Base-by-base conservation (phyloP, 2,329 filamentous ascomycete species). In the Davidsoniella neocaledoniae region DNA sequence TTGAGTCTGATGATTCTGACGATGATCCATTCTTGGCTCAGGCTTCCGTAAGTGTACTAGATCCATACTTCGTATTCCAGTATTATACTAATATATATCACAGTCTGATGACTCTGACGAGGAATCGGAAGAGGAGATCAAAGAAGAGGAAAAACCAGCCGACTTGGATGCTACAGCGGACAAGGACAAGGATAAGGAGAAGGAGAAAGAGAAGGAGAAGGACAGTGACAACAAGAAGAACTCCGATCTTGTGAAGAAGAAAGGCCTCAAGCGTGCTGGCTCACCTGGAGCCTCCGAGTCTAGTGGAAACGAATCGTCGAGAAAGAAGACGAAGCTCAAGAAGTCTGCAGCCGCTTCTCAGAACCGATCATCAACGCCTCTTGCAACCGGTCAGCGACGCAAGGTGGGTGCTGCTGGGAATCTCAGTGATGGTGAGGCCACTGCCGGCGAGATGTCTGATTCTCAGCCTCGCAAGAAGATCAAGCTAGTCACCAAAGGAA, bases 271-370 rank as follows among this genome's bases (percentile, higher is more conserved):
- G 67, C 80, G 90, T 26, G 75, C 85, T 29, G 86, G 87, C 16
- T 94, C 87, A 14, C 86, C 88, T 2, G 83, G 88, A 55, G 72
- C 84, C 29, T 95, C 87, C 2, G 90, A 96, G 61, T 86, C 86
- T 8, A 94, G 86, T 61, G 90, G 86, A 48, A 93, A 88, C 57
- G 90, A 96, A 62, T 90, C 85, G 0, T 77, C 80, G 21, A 81
- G 91, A 66, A 86, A 85, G 68, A 76, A 74, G 61, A 77, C 83
- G 60, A 84, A 81, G 67, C 83, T 82, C 61, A 73, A 77, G 54
- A 64, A 65, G 1, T 2, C 60, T 29, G 16, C 38, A 3, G 23
- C 23, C 10, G 17, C 37, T 8, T 38, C 23, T 67, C 14, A 71
- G 72, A 12, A 62, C 69, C 2, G 68, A 67, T 48, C 44, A n/a